These are phyloP conservation scores for Tritrichomonas foetus DNA, from an alignment of 208 protist genomes.

Conservation along the genomic window DNA sequence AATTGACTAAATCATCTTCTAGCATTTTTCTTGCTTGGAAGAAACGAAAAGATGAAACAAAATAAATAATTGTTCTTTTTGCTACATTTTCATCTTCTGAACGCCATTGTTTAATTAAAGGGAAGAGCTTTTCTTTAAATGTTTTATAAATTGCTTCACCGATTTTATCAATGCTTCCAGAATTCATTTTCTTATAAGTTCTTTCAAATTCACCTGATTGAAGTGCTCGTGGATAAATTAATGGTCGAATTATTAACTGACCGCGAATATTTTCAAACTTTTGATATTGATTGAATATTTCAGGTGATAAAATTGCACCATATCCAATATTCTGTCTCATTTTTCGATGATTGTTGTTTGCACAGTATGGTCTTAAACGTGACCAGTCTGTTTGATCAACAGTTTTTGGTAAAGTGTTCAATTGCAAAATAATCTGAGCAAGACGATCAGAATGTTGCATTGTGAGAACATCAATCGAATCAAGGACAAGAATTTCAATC, in stretches of 20 bases:
- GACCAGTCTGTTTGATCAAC: conserved; percentile 10
- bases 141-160: not conserved
- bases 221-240: not conserved
- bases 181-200: not conserved
- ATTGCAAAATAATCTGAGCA: not conserved
- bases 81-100: not conserved
- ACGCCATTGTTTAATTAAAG: not conserved
- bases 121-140: not conserved
- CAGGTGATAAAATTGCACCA: not conserved
- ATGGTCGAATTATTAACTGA: not conserved
- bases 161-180: not conserved
- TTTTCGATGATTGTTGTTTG: not conserved
- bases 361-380: not conserved
- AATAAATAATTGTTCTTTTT: conserved; percentile 25
- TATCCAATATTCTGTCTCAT: conserved; percentile 16
- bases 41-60: not conserved
- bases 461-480: not conserved
- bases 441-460: not conserved
- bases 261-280: not conserved
- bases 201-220: not conserved
- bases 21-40: not conserved
- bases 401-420: not conserved
- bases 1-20: not conserved
- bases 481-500: not conserved
- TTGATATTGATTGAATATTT: not conserved